A percentile compares a stretch with the other conserved stretches of the same genome.
phyloP scores from a whole-genome alignment of 2,329 filamentous ascomycete genomes.

The Colletotrichum tabaci region DNA sequence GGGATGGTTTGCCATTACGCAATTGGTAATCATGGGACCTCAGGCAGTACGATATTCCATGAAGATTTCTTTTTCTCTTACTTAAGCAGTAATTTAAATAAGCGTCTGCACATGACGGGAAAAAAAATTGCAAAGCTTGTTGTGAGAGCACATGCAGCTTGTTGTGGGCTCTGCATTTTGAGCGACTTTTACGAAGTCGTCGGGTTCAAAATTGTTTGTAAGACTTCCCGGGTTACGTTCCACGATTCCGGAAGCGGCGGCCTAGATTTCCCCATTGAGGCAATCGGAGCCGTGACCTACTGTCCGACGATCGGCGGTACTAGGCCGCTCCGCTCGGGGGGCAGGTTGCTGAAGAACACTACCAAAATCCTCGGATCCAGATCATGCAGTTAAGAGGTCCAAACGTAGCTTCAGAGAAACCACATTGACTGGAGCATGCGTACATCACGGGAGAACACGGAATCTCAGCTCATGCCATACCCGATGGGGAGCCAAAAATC shows the following conservation, averaged over 20 bases:
- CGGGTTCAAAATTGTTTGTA: not conserved
- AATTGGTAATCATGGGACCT: not conserved
- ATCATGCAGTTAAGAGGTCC: not conserved
- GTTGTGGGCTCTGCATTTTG: not conserved
- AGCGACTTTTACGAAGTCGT: not conserved
- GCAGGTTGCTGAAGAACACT: not conserved
- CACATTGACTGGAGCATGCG: not conserved
- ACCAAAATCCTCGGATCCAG: not conserved
- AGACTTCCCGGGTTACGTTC: not conserved
- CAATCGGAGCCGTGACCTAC: not conserved
- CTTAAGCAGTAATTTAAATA: too few species aligned
- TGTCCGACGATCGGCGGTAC: conserved; percentile 1
- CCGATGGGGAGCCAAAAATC: not conserved
- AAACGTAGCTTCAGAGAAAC: not conserved
- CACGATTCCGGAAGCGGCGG: not conserved
- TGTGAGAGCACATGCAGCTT: too few species aligned
- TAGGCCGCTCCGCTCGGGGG: not conserved
- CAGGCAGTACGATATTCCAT: not conserved
- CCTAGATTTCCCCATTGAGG: conserved; percentile 1
- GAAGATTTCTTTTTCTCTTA: too few species aligned
- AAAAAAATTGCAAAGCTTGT: not conserved
- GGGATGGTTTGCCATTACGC: not conserved
- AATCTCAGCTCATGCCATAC: not conserved
- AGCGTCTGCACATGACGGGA: not conserved
- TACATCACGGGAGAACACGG: not conserved